Conservation (phyloP, 495 filamentous ascomycete species). For the Aeminium ludgeri region DNA sequence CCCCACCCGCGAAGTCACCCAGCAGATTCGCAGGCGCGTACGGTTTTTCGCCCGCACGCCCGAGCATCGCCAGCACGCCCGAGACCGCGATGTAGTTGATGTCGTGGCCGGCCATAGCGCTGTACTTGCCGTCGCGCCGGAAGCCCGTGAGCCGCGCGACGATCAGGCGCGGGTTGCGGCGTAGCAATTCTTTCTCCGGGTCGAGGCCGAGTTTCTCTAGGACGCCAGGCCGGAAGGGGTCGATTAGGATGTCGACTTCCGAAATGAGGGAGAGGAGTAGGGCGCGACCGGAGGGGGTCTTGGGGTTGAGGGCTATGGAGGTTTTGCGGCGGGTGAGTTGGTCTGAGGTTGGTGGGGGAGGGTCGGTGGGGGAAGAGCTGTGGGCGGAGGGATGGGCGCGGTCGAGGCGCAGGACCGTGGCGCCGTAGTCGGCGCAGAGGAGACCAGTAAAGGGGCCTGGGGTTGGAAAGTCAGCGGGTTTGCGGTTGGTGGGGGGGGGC, state of each 20-base stretch:
- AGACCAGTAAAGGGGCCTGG: constrained; percentile 76
- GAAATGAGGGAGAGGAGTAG: constrained; percentile 48
- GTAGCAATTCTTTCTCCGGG: constrained; percentile 44
- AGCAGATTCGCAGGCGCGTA: constrained; percentile 69
- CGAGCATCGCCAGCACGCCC: constrained; percentile 61
- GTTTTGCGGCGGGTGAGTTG: constrained; percentile 60
- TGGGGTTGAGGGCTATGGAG: constrained; percentile 63
- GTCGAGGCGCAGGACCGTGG: constrained; percentile 76
- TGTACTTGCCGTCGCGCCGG: constrained; percentile 68
- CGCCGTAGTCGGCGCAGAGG: constrained; percentile 76
- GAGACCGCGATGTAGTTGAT: constrained; percentile 92
- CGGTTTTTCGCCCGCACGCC: constrained; percentile 48
- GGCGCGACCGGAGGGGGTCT: constrained; percentile 40
- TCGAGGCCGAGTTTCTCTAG: constrained; percentile 67
- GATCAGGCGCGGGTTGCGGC: constrained; percentile 57
- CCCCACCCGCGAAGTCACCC: constrained; percentile 83
- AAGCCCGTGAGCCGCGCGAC: constrained; percentile 81
- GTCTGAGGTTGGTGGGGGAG: constrained; percentile 38
- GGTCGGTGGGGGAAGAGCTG: no score
- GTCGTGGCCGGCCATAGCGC: constrained; percentile 85
- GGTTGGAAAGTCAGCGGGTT: not conserved
- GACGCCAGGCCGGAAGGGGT: constrained; percentile 82
- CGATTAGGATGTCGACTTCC: constrained; percentile 63
- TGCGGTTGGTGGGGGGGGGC: not conserved
- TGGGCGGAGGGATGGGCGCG: constrained; percentile 32